Conservation (phyloP, 2,329 filamentous ascomycete species). For the Neopestalotiopsis sp. region DNA sequence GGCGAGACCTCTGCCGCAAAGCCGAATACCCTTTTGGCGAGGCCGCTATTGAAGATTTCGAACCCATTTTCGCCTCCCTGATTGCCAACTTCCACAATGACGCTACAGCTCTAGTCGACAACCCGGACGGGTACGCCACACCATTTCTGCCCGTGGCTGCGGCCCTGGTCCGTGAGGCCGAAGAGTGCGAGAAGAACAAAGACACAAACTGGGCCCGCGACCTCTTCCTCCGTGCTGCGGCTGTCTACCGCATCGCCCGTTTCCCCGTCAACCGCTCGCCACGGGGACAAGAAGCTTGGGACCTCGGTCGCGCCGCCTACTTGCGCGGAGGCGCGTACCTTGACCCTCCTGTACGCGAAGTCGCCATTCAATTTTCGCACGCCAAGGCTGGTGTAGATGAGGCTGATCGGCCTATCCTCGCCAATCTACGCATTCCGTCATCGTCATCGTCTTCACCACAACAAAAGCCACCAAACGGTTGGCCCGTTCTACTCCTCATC, state of each 20-base stretch:
- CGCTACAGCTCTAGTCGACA: conserved; percentile 59
- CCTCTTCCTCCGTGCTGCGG: conserved; percentile 72
- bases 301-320: conserved; percentile 67
- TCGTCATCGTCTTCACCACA: conserved; percentile 57
- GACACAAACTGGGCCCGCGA: conserved; percentile 60
- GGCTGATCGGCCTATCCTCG: conserved; percentile 50
- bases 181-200: conserved; percentile 51
- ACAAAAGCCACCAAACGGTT: conserved; percentile 29
- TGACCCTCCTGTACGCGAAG: conserved; percentile 64
- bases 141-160: conserved; percentile 67
- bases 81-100: conserved; percentile 67
- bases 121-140: conserved; percentile 56
- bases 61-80: conserved; percentile 69
- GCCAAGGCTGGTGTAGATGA: conserved; percentile 33
- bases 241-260: conserved; percentile 74
- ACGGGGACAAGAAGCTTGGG: conserved; percentile 67
- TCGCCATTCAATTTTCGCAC: conserved; percentile 63
- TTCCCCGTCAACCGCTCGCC: conserved; percentile 63
- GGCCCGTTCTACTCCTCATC: conserved; percentile 60
- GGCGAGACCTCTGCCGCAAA: conserved; percentile 68
- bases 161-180: conserved; percentile 57
- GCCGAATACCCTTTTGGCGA: conserved; percentile 79
- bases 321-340: conserved; percentile 60
- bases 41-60: conserved; percentile 69
- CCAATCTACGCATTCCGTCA: conserved; percentile 68